Conservation (phyloP, 2,329 filamentous ascomycete genomes). For the Cladosporium sp. region DNA sequence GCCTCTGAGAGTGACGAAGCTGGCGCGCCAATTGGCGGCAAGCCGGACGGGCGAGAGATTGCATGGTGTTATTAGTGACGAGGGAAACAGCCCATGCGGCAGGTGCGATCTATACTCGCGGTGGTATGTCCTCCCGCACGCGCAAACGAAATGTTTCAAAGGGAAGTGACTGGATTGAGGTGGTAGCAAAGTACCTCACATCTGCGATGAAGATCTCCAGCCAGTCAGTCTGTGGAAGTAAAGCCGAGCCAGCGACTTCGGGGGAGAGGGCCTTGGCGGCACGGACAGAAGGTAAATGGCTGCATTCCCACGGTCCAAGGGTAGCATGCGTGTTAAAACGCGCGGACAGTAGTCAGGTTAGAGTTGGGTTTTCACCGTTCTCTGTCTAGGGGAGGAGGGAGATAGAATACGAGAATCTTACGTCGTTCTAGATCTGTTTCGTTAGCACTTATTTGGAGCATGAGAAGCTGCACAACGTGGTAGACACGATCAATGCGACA, state of each 20-base stretch:
- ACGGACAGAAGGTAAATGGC: neutral
- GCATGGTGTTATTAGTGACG: conserved; percentile 13
- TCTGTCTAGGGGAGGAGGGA: neutral
- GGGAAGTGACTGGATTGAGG: neutral
- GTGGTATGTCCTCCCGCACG: neutral
- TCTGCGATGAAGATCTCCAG: conserved; percentile 1
- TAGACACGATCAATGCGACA: neutral
- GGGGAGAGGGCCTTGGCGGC: neutral
- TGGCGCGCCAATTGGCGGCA: conserved; percentile 20
- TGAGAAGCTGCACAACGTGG: neutral
- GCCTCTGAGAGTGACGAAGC: conserved; percentile 16
- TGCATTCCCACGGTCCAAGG: neutral
- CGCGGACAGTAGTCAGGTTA: neutral
- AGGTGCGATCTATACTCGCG: conserved; percentile 7
- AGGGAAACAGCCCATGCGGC: conserved; percentile 19
- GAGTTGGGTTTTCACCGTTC: neutral
- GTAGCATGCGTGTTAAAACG: neutral
- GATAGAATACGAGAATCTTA: neutral
- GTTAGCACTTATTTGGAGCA: neutral
- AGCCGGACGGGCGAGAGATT: conserved; percentile 21
- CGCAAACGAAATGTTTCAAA: neutral
- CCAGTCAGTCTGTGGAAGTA: conserved; percentile 1
- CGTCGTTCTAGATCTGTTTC: neutral
- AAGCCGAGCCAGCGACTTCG: conserved; percentile 10
- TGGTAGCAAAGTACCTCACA: neutral